phyloP scores from a whole-genome alignment of 495 filamentous ascomycete genomes.

The Tuber indicum region DNA sequence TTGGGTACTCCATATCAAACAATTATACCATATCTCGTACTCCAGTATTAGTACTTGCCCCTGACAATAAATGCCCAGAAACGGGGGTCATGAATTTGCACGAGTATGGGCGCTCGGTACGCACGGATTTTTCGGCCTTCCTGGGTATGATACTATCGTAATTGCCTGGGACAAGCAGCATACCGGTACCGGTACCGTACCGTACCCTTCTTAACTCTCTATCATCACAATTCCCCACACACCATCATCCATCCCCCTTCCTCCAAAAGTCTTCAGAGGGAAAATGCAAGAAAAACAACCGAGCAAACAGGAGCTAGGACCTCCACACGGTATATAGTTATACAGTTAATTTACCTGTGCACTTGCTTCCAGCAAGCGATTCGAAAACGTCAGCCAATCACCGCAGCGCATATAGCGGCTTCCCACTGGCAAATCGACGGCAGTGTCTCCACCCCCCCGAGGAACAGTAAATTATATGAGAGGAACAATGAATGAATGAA shows the following conservation, averaged over 20 bases:
- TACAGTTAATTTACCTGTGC: not conserved
- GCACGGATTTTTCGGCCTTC: too few species aligned
- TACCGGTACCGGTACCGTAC: not conserved
- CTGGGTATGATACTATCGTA: too few species aligned
- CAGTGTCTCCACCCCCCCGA: not conserved
- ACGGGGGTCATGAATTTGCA: too few species aligned
- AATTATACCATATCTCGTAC: not conserved
- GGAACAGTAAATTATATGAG: not conserved
- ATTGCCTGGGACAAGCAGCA: not conserved
- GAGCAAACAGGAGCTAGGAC: not conserved
- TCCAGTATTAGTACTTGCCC: too few species aligned
- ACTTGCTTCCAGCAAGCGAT: not conserved
- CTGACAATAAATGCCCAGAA: too few species aligned
- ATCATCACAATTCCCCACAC: not conserved
- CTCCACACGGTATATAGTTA: not conserved
- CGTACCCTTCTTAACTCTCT: not conserved
- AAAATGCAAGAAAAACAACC: not conserved
- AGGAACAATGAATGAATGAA: not conserved
- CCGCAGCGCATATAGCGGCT: not conserved
- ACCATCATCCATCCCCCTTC: not conserved
- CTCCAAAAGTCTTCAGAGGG: not conserved
- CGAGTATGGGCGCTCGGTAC: too few species aligned
- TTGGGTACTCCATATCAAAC: not conserved
- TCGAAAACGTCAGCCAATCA: not conserved
- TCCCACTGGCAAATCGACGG: not conserved